Evolutionary conservation across 2,329 filamentous ascomycete genomes (phyloP).

Genomic region (Diaporthe sp.): DNA sequence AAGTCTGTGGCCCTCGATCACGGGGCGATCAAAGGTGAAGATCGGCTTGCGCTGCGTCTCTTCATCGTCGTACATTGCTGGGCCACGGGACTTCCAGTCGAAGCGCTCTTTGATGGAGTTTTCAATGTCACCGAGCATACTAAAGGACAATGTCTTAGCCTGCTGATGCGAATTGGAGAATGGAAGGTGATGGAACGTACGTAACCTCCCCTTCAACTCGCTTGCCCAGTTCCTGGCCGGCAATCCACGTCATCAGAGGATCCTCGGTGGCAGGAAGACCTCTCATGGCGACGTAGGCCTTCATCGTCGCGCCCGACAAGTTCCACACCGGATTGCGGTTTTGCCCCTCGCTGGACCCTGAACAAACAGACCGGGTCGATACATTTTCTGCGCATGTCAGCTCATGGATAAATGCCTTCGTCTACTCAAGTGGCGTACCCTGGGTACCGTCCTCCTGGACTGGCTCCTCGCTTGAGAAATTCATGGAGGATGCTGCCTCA

Average conservation of each 20-base stretch:
- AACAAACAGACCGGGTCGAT: neutral
- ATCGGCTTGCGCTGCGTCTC: conserved; percentile 10
- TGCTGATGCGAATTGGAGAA: neutral
- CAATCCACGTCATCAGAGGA: conserved; percentile 44
- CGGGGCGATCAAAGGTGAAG: conserved; percentile 34
- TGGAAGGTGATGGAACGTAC: conserved; percentile 1
- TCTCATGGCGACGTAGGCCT: conserved; percentile 48
- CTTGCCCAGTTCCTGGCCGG: conserved; percentile 26
- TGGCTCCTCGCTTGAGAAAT: neutral
- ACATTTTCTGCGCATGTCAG: conserved; percentile 9
- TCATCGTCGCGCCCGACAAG: conserved; percentile 37
- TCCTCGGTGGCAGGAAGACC: conserved; percentile 41
- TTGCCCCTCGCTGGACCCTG: conserved; percentile 1
- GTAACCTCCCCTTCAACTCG: neutral
- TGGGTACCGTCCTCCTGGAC: neutral
- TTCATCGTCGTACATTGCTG: conserved; percentile 28
- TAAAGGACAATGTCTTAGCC: neutral
- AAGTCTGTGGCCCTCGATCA: conserved; percentile 31
- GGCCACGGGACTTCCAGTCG: conserved; percentile 28
- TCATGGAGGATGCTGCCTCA: neutral
- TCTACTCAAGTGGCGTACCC: neutral
- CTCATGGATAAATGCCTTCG: neutral
- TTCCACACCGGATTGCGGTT: conserved; percentile 12
- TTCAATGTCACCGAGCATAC: conserved; percentile 23
- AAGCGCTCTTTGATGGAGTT: conserved; percentile 21